Evolutionary conservation across 495 filamentous ascomycete genomes (phyloP).

Genomic region (Penicillium lagena): DNA sequence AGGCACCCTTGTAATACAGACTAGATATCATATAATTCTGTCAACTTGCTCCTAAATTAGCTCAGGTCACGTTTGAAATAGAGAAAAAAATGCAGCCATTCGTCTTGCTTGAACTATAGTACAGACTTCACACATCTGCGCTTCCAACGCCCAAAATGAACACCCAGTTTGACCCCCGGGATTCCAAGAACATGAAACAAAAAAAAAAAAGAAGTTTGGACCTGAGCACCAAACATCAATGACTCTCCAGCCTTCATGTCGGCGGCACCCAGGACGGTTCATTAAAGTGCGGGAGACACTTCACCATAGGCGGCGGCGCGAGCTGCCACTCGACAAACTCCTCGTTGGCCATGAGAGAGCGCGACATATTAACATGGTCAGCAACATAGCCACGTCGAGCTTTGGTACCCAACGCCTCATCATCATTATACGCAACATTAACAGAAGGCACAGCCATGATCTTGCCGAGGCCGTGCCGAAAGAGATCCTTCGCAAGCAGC

Average conservation of each 20-base stretch:
- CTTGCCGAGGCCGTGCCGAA: constrained; percentile 34
- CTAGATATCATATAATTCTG: no score
- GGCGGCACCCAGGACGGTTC: constrained; percentile 11
- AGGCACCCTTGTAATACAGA: no score
- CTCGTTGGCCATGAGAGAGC: constrained; percentile 1
- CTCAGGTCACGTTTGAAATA: no score
- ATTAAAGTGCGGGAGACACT: constrained; percentile 17
- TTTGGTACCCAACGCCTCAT: constrained; percentile 30
- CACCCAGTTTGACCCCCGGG: no score
- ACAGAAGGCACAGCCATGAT: constrained; percentile 44
- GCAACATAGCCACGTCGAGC: constrained; percentile 31
- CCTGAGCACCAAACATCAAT: no score
- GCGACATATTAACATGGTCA: constrained; percentile 12
- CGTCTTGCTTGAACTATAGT: no score
- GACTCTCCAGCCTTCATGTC: background rate
- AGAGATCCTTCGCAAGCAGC: constrained; percentile 45
- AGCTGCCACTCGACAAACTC: constrained; percentile 16
- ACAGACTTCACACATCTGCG: no score
- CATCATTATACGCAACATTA: constrained; percentile 40
- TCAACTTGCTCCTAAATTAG: no score
- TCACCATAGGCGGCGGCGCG: constrained; percentile 16
- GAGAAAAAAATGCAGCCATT: no score
- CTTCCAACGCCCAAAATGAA: no score
- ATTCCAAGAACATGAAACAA: no score
- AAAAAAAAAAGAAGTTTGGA: no score